A percentile compares a stretch with the other conserved stretches of the same genome.
These are phyloP conservation scores for Andrographis paniculata DNA, from an alignment of 305 asterid genomes.

Conservation along the genomic window DNA sequence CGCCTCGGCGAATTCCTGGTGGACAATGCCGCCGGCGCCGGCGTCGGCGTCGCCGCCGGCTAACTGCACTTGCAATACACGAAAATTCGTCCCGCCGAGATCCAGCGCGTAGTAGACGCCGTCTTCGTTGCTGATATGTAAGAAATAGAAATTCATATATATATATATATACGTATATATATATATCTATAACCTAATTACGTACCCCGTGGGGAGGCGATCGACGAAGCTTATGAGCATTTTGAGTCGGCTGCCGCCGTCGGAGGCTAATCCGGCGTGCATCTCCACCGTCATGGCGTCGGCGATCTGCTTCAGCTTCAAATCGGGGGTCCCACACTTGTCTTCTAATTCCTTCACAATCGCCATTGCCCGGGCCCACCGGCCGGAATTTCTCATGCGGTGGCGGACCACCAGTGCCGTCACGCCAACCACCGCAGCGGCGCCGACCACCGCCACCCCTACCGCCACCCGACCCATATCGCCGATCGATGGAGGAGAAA, in stretches of 20 bases:
- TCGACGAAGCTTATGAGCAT: conserved; percentile 75
- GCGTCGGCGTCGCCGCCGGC: conserved; percentile 67
- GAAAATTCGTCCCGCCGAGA: conserved; percentile 91
- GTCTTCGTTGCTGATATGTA: conserved; percentile 68
- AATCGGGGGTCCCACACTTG: conserved; percentile 47
- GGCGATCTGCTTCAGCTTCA: conserved; percentile 49
- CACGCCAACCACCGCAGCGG: conserved; percentile 58
- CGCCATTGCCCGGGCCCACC: conserved; percentile 56
- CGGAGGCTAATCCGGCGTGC: conserved; percentile 86
- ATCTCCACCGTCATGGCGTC: conserved; percentile 78
- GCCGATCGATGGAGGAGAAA: neutral
- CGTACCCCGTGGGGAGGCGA: conserved; percentile 72
- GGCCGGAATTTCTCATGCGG: conserved; percentile 43
- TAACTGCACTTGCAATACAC: conserved; percentile 69
- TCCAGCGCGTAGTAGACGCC: conserved; percentile 83
- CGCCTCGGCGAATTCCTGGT: conserved; percentile 69
- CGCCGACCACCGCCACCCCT: conserved; percentile 54
- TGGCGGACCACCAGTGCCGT: conserved; percentile 48
- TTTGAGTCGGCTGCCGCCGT: conserved; percentile 73
- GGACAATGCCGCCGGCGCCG: conserved; percentile 39
- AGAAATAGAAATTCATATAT: no score
- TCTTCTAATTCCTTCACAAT: conserved; percentile 60
- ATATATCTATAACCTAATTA: no score
- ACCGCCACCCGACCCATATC: conserved; percentile 59
- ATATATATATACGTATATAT: no score